Conservation (phyloP, 208 protist species). For the Trypanosoma grayi region DNA sequence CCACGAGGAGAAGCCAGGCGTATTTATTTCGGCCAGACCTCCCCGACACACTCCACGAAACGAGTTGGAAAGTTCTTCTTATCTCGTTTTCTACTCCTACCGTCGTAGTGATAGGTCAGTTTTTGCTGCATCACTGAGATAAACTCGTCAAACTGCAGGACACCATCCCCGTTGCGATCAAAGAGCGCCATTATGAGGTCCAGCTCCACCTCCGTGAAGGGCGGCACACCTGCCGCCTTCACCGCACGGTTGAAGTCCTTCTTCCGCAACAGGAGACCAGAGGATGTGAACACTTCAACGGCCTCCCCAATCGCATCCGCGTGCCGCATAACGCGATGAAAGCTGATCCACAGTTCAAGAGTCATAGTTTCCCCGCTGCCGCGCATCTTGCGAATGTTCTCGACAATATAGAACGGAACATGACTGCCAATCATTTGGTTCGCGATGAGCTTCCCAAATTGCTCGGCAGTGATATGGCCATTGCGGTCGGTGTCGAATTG, state of each 20-base stretch:
- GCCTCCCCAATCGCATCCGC: constrained; percentile 48
- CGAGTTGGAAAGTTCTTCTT: constrained; percentile 51
- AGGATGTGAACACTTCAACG: constrained; percentile 65
- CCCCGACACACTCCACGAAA: constrained; percentile 52
- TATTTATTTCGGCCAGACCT: constrained; percentile 2
- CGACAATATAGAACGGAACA: constrained; percentile 75
- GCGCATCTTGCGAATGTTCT: constrained; percentile 74
- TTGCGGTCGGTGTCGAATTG: constrained; percentile 56
- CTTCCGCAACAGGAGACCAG: constrained; percentile 54
- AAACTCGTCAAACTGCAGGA: constrained; percentile 84
- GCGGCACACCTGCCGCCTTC: constrained; percentile 39
- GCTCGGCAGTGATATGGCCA: constrained; percentile 54
- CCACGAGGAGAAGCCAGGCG: too few species aligned
- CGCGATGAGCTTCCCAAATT: constrained; percentile 78
- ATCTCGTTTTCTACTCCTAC: constrained; percentile 10
- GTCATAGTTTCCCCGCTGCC: constrained; percentile 36
- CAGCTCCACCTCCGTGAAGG: constrained; percentile 30
- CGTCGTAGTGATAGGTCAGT: constrained; percentile 65
- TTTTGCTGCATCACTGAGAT: constrained; percentile 77
- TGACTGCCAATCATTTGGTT: constrained; percentile 80
- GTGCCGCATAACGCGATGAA: constrained; percentile 67
- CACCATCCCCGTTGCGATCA: constrained; percentile 81
- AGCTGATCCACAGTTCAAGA: constrained; percentile 70
- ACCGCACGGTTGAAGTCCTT: constrained; percentile 60
- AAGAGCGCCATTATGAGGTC: constrained; percentile 79